Evolutionary conservation across 257 asterid genomes (phyloP), one percentile per base, ranked within the genome.

Genomic region (Solanum appendiculatum): DNA sequence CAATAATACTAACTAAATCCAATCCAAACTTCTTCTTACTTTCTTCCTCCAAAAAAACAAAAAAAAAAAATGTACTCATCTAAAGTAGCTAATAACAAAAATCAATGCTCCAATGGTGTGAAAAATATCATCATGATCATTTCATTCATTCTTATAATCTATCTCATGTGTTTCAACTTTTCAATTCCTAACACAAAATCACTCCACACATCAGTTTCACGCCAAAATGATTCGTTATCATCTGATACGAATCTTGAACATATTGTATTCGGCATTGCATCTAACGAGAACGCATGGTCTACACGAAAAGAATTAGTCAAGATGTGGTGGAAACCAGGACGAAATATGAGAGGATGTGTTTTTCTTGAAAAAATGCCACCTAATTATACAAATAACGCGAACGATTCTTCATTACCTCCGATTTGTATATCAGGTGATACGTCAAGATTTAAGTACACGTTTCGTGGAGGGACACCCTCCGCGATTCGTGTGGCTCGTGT

Each of bases 241-340:
- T 85, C 95, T 0, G 86, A 90, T 36, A 95, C 95, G 0, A 88
- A 91, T 4, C 92, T 96, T 7, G 90, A 95, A 36, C 97, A 96
- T 42, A 54, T 96, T n/a, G 93, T 96, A 12, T 95, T 96, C 12
- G 98, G 97, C 34, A 95, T 96, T 37, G 95, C 96, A 78, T 96
- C 99, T 10, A 92, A 88, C 7, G 87, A 89, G 44, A 87, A 84
- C 1, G 87, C 98, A 1, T 96, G 99, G 98, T 44, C 20, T 23
- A 87, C 11, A 5, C 86, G 95, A 31, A 93, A 93, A 82, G 90
- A 91, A 39, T 93, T 91, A 33, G 94, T 92, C 0, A 89, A 87
- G 64, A 88, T 92, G 54, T 96, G 99, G 99, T 96, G 99, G 99
- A 91, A 91, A 84, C 93, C 97, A 11, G 68, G 90, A 7, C n/a